Evolutionary conservation across 1,139 yeast species (phyloP).

Genomic region (Spencermartinsiella ligniputridi): DNA sequence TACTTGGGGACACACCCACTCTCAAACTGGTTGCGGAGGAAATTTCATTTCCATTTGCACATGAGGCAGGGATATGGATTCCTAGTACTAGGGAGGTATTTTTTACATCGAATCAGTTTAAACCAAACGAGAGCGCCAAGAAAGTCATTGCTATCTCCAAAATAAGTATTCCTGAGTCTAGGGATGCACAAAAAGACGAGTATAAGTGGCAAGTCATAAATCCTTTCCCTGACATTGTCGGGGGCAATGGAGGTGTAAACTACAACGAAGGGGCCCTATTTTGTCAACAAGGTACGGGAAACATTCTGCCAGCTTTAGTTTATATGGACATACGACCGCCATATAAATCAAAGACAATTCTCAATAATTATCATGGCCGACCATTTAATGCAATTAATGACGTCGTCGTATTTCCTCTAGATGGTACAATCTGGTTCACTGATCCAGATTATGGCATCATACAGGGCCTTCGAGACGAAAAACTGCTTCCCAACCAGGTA

Average conservation of each 20-base stretch:
- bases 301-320: conserved; percentile 17
- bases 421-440: conserved; percentile 29
- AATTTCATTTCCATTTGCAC: conserved; percentile 20
- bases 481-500: conserved; percentile 26
- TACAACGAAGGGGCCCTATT: conserved; percentile 20
- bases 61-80: conserved; percentile 26
- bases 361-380: conserved; percentile 22
- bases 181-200: conserved; percentile 1
- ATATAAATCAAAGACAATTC: conserved; percentile 11
- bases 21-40: conserved; percentile 15
- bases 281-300: conserved; percentile 23
- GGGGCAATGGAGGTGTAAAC: conserved; percentile 23
- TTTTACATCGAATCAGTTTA: conserved; percentile 21
- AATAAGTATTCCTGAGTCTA: conserved; percentile 7
- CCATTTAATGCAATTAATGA: conserved; percentile 29
- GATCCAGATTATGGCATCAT: conserved; percentile 27
- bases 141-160: conserved; percentile 7
- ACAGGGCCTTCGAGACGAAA: conserved; percentile 20
- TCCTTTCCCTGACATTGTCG: conserved; percentile 19
- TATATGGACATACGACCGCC: conserved; percentile 17
- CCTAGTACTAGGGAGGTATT: conserved; percentile 21
- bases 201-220: conserved; percentile 15
- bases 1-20: conserved; percentile 12
- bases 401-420: conserved; percentile 24
- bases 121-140: neutral